Percentiles rank a stretch among this genome's conserved stretches.
phyloP scores from a whole-genome alignment of 768 basidiomycete genomes.

The Pleurotus platypus region DNA sequence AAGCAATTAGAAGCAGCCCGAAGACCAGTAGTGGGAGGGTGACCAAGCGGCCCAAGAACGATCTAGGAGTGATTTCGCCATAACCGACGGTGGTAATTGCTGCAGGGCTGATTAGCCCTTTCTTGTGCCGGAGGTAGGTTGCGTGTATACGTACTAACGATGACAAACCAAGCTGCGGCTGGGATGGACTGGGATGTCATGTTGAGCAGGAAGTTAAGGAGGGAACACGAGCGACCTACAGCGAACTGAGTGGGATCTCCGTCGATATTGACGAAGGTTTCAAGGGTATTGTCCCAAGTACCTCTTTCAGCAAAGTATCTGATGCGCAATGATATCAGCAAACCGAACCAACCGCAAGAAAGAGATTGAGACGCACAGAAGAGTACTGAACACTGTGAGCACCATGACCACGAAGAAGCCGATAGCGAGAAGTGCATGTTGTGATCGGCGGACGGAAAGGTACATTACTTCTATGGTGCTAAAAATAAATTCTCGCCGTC shows the following conservation, averaged over 20 bases:
- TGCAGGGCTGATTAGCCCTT: slow-evolving; percentile 20
- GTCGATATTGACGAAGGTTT: slow-evolving; percentile 79
- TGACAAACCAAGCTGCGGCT: slow-evolving; percentile 75
- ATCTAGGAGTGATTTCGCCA: slow-evolving; percentile 87
- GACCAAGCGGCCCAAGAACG: slow-evolving; percentile 81
- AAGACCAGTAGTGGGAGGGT: slow-evolving; percentile 86
- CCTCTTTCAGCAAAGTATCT: slow-evolving; percentile 91
- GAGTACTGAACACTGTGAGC: slow-evolving; percentile 82
- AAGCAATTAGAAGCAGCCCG: slow-evolving; percentile 83
- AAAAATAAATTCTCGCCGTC: slow-evolving; percentile 4
- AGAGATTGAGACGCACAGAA: slow-evolving; percentile 48
- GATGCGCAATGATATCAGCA: neutral
- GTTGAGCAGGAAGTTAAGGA: neutral
- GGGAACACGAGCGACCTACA: slow-evolving; percentile 31
- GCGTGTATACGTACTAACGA: slow-evolving; percentile 61
- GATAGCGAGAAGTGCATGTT: slow-evolving; percentile 83
- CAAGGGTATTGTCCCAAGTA: slow-evolving; percentile 80
- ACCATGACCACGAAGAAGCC: slow-evolving; percentile 89
- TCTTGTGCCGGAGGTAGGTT: too few species aligned
- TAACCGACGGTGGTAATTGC: slow-evolving; percentile 90
- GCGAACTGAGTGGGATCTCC: slow-evolving; percentile 81
- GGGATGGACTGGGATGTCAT: slow-evolving; percentile 51
- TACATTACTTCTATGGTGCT: slow-evolving; percentile 94
- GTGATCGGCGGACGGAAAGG: slow-evolving; percentile 78
- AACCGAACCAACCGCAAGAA: neutral